phyloP scores from a whole-genome alignment of 768 basidiomycete genomes.

The Leccinellum rugosiceps region DNA sequence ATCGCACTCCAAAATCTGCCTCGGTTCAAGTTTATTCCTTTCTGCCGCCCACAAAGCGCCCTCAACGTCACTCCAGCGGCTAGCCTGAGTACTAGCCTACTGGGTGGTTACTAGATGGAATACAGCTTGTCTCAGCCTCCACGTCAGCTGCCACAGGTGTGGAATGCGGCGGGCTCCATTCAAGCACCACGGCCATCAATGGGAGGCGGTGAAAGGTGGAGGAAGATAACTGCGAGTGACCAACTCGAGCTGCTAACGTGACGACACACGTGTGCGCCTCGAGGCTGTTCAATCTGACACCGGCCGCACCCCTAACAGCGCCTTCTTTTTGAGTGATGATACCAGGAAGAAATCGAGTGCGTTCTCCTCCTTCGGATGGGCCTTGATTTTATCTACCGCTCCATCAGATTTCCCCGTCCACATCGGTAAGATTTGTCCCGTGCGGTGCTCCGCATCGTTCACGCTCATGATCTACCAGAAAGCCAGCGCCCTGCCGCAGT shows the following conservation, averaged over 20 bases:
- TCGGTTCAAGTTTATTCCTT: neutral
- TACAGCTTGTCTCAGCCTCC: neutral
- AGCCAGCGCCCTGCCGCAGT: conserved; percentile 3
- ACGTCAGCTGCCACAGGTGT: neutral
- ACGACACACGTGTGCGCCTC: conserved; percentile 20
- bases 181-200: conserved; percentile 12
- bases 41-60: neutral
- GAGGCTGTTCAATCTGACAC: conserved; percentile 11
- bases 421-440: neutral
- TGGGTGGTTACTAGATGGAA: neutral
- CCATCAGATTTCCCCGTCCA: neutral
- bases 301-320: conserved; percentile 12
- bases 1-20: neutral
- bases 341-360: neutral
- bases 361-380: neutral
- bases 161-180: neutral
- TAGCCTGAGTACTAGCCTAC: too few relatives aligned
- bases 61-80: neutral
- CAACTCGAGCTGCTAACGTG: neutral
- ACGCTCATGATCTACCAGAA: conserved; percentile 3
- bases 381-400: neutral
- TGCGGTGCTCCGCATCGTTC: conserved; percentile 22
- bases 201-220: conserved; percentile 1
- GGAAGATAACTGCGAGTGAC: conserved; percentile 2
- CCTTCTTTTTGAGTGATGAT: neutral